Evolutionary conservation across 495 filamentous ascomycete species (phyloP), one percentile per base, ranked within the genome.

Genomic region (Cladorrhinum samala): DNA sequence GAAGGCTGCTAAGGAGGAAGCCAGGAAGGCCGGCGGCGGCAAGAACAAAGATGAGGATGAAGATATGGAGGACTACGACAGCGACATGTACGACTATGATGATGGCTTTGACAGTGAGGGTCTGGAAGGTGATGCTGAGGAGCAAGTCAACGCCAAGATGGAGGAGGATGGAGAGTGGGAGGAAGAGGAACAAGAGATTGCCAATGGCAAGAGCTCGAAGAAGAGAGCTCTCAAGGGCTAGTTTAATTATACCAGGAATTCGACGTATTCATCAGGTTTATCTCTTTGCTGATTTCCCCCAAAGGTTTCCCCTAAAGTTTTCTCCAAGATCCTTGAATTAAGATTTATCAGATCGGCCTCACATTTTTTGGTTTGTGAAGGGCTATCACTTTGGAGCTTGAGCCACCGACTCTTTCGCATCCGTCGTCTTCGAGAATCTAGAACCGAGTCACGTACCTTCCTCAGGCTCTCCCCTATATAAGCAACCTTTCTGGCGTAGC

Each of bases 41-140:
- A 77, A 79, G 20, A 76, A 79, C 13, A 71, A 78, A 16, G 80
- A 79, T 21, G 78, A 84, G 59, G 81, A 79, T 47, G 79, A 82
- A 23, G 79, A 83, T 33, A 75, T 80, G 6, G 80, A 83, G 40
- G 72, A 78, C 63, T 67, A 76, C 52, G 73, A 73, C 33, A 70
- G 74, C 54, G 74, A 78, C 16, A 68, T 74, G 49, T 76, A 77
- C 40, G 80, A 84, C 56, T 47, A 47, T 19, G 77, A 83, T 5
- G 66, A 73, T 27, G 75, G 73, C 49, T 73, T 78, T 41, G 76
- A 78, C 43, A 78, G 77, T 38, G 76, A 78, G 53, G 77, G 77
- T 0, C 59, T 77, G 9, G 74, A 71, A 38, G 80, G 79, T 23
- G 81, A 84, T 27, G 83, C 81, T 2, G 82, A 85, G 48, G 76